Conservation (phyloP, 2,329 filamentous ascomycete genomes). For the Cladosporium sp. region DNA sequence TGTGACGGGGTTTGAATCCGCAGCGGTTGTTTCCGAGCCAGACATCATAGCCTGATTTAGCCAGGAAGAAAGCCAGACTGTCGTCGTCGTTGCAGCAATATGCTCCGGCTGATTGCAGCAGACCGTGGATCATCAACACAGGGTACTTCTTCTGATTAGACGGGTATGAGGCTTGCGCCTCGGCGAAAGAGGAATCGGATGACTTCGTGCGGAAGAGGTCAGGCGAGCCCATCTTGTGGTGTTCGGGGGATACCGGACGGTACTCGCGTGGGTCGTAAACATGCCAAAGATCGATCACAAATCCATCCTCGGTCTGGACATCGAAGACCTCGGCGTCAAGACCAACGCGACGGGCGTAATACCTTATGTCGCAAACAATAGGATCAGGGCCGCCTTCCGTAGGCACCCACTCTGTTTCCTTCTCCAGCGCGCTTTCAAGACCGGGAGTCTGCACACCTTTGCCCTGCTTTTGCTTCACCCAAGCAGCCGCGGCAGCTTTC, state of each 20-base stretch:
- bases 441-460: conserved; percentile 39
- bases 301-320: conserved; percentile 90
- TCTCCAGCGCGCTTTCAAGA: conserved; percentile 33
- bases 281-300: conserved; percentile 84
- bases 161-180: conserved; percentile 33
- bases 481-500: conserved; percentile 53
- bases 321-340: conserved; percentile 76
- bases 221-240: conserved; percentile 52
- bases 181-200: conserved; percentile 20
- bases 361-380: conserved; percentile 69
- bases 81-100: conserved; percentile 88
- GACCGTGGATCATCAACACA: conserved; percentile 77
- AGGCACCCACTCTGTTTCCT: conserved; percentile 56
- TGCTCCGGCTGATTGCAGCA: conserved; percentile 80
- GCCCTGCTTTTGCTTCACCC: conserved; percentile 46
- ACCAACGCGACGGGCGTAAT: conserved; percentile 83
- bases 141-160: conserved; percentile 59
- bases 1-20: conserved; percentile 73
- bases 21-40: conserved; percentile 95
- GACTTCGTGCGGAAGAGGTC: conserved; percentile 48
- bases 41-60: conserved; percentile 87
- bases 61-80: conserved; percentile 84
- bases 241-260: conserved; percentile 35
- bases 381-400: conserved; percentile 76
- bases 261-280: conserved; percentile 78